A percentile compares a stretch with the other conserved stretches of the same genome.
phyloP scores from a whole-genome alignment of 352 stramenopile species.

The Pilasporangium apinafurcum region DNA sequence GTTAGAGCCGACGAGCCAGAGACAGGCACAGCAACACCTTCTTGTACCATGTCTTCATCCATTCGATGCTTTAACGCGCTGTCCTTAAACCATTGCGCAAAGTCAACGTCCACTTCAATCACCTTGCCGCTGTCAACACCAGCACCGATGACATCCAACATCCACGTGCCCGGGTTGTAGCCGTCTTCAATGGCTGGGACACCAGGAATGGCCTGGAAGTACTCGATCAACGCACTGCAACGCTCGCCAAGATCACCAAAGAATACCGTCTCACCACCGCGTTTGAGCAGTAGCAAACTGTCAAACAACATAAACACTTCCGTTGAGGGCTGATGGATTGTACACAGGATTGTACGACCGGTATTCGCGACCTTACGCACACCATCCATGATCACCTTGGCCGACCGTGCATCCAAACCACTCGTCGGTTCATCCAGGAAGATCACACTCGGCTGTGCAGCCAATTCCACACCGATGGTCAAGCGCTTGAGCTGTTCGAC shows the following conservation, averaged over 20 bases:
- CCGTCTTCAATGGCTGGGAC: constrained; percentile 18
- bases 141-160: constrained; percentile 17
- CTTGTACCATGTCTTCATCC: background rate
- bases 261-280: constrained; percentile 36
- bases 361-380: constrained; percentile 72
- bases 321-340: constrained; percentile 86
- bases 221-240: constrained; percentile 10
- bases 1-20: constrained; percentile 1
- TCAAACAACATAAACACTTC: constrained; percentile 86
- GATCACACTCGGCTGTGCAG: constrained; percentile 68
- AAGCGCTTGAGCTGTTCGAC: constrained; percentile 41
- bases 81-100: constrained; percentile 15
- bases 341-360: constrained; percentile 78
- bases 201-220: constrained; percentile 9
- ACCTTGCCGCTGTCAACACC: constrained; percentile 8
- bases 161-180: constrained; percentile 25
- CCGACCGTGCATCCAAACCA: constrained; percentile 77
- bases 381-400: constrained; percentile 77
- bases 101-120: constrained; percentile 26
- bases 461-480: constrained; percentile 87
- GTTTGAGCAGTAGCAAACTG: constrained; percentile 65
- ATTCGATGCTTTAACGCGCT: background rate
- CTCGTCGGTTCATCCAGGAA: constrained; percentile 85
- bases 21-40: constrained; percentile 7
- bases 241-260: constrained; percentile 26